These are phyloP conservation scores for Fusarium sambucinum DNA, from an alignment of 2,329 filamentous ascomycete species.

Conservation along the genomic window DNA sequence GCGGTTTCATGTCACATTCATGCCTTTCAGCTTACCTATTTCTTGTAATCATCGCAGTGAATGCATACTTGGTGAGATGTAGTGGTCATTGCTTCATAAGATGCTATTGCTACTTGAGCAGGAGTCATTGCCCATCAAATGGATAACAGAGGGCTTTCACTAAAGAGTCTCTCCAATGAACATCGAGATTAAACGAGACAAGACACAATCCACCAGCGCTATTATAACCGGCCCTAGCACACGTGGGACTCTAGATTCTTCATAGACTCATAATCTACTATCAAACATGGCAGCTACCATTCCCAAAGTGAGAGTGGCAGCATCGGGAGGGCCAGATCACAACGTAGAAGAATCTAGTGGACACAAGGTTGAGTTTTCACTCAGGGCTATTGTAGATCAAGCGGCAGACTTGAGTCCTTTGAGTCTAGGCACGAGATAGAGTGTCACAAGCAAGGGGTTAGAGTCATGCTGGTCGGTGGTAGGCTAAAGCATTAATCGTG, in stretches of 20 bases:
- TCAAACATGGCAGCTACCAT: background rate
- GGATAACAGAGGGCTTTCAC: background rate
- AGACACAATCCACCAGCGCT: background rate
- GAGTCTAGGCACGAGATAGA: background rate
- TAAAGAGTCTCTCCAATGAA: accelerated
- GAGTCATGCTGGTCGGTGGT: background rate
- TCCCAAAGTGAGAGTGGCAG: accelerated
- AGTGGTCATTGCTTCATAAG: no score
- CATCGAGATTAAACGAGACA: background rate
- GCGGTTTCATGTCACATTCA: background rate
- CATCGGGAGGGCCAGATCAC: background rate
- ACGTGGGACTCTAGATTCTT: background rate
- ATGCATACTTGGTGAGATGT: background rate
- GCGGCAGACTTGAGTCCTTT: background rate
- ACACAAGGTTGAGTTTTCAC: background rate
- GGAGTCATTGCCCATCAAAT: background rate
- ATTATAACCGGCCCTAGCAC: background rate
- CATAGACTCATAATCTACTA: background rate
- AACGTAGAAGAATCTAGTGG: background rate
- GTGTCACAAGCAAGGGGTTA: no score
- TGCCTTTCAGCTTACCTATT: accelerated
- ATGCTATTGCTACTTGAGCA: background rate
- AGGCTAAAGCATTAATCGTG: background rate
- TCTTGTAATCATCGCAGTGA: background rate
- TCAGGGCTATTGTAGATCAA: background rate